phyloP scores from a whole-genome alignment of 495 filamentous ascomycete species.

The Xylaria nigripes region DNA sequence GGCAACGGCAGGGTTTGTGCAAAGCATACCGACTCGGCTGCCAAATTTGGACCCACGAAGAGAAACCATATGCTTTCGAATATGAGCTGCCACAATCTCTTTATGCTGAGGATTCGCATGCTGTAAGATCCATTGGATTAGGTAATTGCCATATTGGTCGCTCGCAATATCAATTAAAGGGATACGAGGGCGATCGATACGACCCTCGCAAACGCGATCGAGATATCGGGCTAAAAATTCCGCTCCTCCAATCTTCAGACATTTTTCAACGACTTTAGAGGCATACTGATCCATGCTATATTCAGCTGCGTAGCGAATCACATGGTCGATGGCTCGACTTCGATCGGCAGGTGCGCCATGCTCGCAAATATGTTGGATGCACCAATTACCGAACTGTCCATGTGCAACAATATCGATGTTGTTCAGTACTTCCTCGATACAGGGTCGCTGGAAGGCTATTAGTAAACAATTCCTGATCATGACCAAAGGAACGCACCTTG shows the following conservation, averaged over 20 bases:
- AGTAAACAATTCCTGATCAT: constrained; percentile 18
- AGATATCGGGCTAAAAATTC: constrained; percentile 93
- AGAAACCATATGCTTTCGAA: constrained; percentile 99
- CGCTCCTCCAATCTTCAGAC: constrained; percentile 86
- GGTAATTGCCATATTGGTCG: constrained; percentile 97
- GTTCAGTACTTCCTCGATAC: constrained; percentile 88
- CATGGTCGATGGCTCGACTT: constrained; percentile 87
- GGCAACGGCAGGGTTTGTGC: constrained; percentile 81
- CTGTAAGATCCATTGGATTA: constrained; percentile 93
- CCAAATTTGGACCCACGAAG: constrained; percentile 97
- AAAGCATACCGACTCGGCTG: constrained; percentile 96
- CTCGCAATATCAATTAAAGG: constrained; percentile 97
- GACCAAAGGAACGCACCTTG: constrained; percentile 56
- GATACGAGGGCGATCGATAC: constrained; percentile 85
- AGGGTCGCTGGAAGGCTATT: constrained; percentile 61
- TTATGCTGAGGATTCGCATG: constrained; percentile 79
- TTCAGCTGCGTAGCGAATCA: constrained; percentile 82
- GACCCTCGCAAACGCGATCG: constrained; percentile 84
- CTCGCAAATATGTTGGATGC: constrained; percentile 98
- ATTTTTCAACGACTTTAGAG: constrained; percentile 98
- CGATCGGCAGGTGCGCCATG: constrained; percentile 88
- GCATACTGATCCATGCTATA: constrained; percentile 99
- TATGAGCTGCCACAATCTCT: constrained; percentile 85
- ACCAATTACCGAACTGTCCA: constrained; percentile 99
- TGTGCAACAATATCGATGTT: constrained; percentile 94